Conservation (phyloP, 2,329 filamentous ascomycete genomes). For the Grosmannia serpens region DNA sequence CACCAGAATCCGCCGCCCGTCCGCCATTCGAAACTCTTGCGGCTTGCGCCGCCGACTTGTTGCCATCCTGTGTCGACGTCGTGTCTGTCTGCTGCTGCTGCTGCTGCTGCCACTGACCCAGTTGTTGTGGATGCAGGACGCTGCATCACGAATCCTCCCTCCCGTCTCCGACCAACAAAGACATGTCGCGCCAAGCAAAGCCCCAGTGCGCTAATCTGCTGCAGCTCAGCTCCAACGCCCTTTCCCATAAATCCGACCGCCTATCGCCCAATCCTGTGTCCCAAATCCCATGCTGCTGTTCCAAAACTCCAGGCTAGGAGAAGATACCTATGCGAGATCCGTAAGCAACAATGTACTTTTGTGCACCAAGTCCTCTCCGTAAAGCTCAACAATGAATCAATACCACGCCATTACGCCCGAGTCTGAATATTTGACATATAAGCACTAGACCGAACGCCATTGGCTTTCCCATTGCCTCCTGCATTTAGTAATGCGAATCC, state of each 20-base stretch:
- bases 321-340: too few relatives aligned
- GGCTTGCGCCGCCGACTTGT: slow-evolving; percentile 24
- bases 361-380: neutral
- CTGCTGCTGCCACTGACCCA: neutral
- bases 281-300: neutral
- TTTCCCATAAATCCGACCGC: neutral
- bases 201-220: neutral
- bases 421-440: neutral
- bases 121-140: neutral
- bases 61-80: neutral
- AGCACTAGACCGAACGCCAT: neutral
- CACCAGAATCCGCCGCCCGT: slow-evolving; percentile 45
- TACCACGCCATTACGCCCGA: neutral
- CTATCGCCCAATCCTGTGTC: neutral
- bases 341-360: neutral
- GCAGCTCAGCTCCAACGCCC: neutral
- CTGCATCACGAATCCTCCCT: neutral
- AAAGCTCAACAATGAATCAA: neutral
- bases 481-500: neutral
- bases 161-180: neutral
- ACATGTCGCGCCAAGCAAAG: too few relatives aligned
- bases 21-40: slow-evolving; percentile 41
- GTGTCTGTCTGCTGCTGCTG: neutral
- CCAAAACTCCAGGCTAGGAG: too few relatives aligned
- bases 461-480: neutral